Evolutionary conservation across 257 asterid genomes (phyloP), one percentile per base, ranked within the genome.

Genomic region (Salvia miltiorrhiza): DNA sequence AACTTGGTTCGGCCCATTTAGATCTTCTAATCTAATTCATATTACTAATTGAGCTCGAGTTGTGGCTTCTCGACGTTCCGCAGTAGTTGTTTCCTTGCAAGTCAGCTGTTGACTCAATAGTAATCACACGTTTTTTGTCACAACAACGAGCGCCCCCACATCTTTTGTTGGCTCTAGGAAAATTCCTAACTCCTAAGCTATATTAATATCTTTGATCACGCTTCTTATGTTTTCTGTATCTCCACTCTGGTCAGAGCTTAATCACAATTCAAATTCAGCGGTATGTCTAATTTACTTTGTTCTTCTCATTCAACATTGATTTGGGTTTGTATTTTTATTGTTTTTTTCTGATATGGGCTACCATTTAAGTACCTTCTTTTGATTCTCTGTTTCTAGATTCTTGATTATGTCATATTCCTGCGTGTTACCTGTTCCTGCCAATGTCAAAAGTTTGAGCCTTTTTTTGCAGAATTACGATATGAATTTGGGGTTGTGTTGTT

Each of bases 111-210:
- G n/a, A n/a, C n/a, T n/a, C n/a, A n/a, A n/a, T 37, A 6, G 9
- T 52, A n/a, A 16, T 54, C 67, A 44, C 67, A 45, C 67, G 74
- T 57, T 57, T 68, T 11, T 45, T 4, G 21, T 26, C 7, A 67
- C 21, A 21, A 23, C 2, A 33, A 53, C 48, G 48, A 35, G 17
- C 16, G 17, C 16, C 20, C 28, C 30, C 39, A 20, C 52, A 24
- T n/a, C 4, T 10, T 47, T 21, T 32, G 40, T 8, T 60, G 43
- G 64, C 39, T 35, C 63, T 39, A 17, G 4, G 56, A 68, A 57
- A 55, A 24, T 54, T 43, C 24, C 21, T 1, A 55, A 24, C 39
- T 43, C 24, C 21, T 1, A 1, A 32, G 21, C 8, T 24, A 2
- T n/a, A 30, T 57, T n/a, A 28, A 5, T 19, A 16, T 55, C 56